These are phyloP conservation scores for Sporothrix euskadiensis DNA, from an alignment of 2,329 filamentous ascomycete genomes.

Conservation along the genomic window DNA sequence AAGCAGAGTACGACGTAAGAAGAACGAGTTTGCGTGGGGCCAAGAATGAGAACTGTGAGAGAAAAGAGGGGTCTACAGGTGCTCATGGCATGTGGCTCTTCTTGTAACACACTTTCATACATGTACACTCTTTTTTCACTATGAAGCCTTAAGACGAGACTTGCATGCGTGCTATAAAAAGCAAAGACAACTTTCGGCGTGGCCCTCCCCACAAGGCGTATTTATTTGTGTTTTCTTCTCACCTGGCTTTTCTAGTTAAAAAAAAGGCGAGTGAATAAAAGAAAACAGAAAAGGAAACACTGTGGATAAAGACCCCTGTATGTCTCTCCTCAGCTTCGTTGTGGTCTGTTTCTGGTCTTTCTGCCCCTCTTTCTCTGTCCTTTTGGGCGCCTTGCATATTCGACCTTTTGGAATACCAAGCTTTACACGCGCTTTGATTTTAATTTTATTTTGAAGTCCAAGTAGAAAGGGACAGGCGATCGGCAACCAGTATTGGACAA, in stretches of 20 bases:
- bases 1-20: background rate
- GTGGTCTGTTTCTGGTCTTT: background rate
- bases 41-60: background rate
- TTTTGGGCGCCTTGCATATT: conserved; percentile 8
- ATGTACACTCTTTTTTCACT: too few species aligned
- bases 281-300: background rate
- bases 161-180: background rate
- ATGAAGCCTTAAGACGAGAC: background rate
- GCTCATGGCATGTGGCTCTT: background rate
- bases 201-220: background rate
- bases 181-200: background rate
- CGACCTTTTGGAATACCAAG: too few species aligned
- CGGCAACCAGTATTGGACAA: background rate
- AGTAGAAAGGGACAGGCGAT: background rate
- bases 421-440: too few species aligned
- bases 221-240: background rate
- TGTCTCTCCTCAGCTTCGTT: conserved; percentile 9
- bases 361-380: background rate
- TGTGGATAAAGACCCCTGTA: background rate
- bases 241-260: too few species aligned
- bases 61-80: background rate
- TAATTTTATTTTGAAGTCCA: background rate
- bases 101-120: background rate
- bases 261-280: background rate
- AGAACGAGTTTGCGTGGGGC: background rate